A percentile compares a stretch with the other conserved stretches of the same genome.
Evolutionary conservation across 495 filamentous ascomycete genomes (phyloP).

Genomic region (Aspergillus ostianus): DNA sequence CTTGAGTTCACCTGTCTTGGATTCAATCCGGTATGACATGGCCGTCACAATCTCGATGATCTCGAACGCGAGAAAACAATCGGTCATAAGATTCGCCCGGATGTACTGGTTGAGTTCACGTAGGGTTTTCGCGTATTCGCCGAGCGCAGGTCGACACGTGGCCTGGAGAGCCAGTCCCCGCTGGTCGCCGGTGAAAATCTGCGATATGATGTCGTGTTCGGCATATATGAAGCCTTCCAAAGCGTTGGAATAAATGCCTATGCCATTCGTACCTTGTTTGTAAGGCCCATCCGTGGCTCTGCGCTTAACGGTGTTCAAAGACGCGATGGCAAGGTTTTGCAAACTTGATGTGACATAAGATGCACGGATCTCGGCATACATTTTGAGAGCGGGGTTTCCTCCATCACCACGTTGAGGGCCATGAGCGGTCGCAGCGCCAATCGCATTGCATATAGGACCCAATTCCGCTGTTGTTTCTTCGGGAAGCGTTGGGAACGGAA

Average conservation of each 20-base stretch:
- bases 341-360: slow-evolving; percentile 78
- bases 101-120: slow-evolving; percentile 89
- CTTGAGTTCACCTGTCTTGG: slow-evolving; percentile 82
- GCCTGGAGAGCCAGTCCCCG: slow-evolving; percentile 74
- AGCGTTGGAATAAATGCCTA: slow-evolving; percentile 82
- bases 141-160: slow-evolving; percentile 72
- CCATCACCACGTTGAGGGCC: slow-evolving; percentile 46
- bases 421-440: slow-evolving; percentile 52
- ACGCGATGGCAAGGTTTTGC: slow-evolving; percentile 82
- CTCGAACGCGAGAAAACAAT: slow-evolving; percentile 95
- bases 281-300: slow-evolving; percentile 78
- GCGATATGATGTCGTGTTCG: slow-evolving; percentile 85
- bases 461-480: slow-evolving; percentile 58
- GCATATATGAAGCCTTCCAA: slow-evolving; percentile 82
- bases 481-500: slow-evolving; percentile 65
- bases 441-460: slow-evolving; percentile 54
- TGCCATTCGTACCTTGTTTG: slow-evolving; percentile 86
- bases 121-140: slow-evolving; percentile 80
- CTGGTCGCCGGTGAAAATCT: slow-evolving; percentile 79
- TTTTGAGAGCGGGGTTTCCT: slow-evolving; percentile 62
- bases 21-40: slow-evolving; percentile 75
- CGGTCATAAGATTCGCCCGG: slow-evolving; percentile 78
- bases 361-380: slow-evolving; percentile 82
- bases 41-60: slow-evolving; percentile 88
- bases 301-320: slow-evolving; percentile 82